Percentiles rank a stretch among this genome's conserved stretches.
phyloP scores from a whole-genome alignment of 176 grass and related monocot species.

The Oryza rufipogon region DNA sequence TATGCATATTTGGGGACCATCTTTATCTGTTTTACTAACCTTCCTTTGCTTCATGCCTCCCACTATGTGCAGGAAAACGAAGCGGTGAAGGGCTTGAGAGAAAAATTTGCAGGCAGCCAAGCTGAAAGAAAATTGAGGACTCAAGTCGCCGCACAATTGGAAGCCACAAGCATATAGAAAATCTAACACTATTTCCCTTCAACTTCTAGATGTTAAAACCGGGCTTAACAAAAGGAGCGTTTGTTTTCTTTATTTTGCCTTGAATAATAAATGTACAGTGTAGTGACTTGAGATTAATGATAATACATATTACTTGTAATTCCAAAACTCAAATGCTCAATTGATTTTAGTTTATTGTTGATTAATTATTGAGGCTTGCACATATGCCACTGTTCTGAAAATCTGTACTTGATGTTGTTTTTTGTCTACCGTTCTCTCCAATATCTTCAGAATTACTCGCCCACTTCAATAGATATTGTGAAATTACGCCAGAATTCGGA shows the following conservation, averaged over 20 bases:
- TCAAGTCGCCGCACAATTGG: slow-evolving; percentile 54
- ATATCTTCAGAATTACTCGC: neutral
- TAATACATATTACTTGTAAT: neutral
- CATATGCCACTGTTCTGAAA: neutral
- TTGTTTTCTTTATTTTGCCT: neutral
- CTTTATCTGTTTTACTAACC: slow-evolving; percentile 12
- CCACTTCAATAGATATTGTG: neutral
- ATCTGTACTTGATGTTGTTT: neutral
- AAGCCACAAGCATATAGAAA: slow-evolving; percentile 47
- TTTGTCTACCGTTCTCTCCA: neutral
- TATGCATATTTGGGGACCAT: neutral
- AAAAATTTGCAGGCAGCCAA: slow-evolving; percentile 71
- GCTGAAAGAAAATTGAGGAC: slow-evolving; percentile 52
- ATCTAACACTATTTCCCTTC: neutral
- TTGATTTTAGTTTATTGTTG: neutral
- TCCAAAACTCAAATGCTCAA: neutral
- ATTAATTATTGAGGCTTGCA: neutral
- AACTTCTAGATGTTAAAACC: neutral
- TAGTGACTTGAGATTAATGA: neutral
- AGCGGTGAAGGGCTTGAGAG: slow-evolving; percentile 56
- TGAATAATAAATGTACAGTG: neutral
- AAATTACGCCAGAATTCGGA: neutral
- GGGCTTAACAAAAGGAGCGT: neutral
- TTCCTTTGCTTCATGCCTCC: slow-evolving; percentile 10
- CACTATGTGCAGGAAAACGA: slow-evolving; percentile 62